Evolutionary conservation across 192 early-diverging fungal species (phyloP), one percentile per base, ranked within the genome.

Genomic region (Entomortierella chlamydospora): DNA sequence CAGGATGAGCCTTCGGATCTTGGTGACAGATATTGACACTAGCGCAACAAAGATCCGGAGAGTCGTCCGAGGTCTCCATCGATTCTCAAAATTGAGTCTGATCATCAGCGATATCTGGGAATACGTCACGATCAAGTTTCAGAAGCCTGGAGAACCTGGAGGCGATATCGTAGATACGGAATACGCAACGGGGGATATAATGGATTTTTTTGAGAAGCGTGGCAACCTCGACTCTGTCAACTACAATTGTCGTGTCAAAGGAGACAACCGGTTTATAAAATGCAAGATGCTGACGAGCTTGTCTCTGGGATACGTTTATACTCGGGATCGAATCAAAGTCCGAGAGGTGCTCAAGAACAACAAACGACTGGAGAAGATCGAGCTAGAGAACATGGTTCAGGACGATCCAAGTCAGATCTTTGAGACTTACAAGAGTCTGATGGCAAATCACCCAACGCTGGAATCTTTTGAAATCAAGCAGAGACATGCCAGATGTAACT

Each of bases 391-490:
- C 41, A 8, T 34, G 0, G 22, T 11, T 15, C 45, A 41, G 8
- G 73, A 77, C 15, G 73, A 77, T 56, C 73, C 73, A 0, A 66
- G 73, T 11, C 73, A 77, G 49, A 69, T 77, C 55, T 77, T 54
- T 33, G 73, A 77, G 54, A 37, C 41, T 17, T 63, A 49, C 55
- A 68, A 77, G 47, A 25, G 53, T 11, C 42, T 65, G 31, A 33
- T 74, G 58, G 50, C 57, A 25, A 74, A 61, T 47, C 64, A 65
- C 33, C 52, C 64, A 0, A 67, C 37, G 9, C 41, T 74, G 12
- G n/a, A 43, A 3, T 28, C 29, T 1, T 53, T 74, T 22, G 57
- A 66, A 30, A 55, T 74, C 42, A 30, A 34, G 0, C 63, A 61
- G 42, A 33, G 58, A 29, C 64, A 67, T 33, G n/a, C 29, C 47